A percentile compares a stretch with the other conserved stretches of the same genome.
phyloP scores from a whole-genome alignment of 352 stramenopile species.

The Phytophthora foliorum region DNA sequence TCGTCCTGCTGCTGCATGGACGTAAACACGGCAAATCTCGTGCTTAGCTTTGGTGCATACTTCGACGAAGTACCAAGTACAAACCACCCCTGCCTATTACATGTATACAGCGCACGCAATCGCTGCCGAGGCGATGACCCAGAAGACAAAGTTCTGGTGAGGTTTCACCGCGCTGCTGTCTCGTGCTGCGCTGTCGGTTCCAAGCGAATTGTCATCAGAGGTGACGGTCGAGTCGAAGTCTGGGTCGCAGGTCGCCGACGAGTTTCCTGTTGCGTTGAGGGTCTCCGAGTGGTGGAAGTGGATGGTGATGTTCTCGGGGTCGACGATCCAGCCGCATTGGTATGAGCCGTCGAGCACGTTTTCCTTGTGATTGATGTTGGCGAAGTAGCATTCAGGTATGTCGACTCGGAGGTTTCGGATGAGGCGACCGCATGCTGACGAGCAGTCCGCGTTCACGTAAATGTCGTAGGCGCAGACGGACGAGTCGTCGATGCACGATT shows the following conservation, averaged over 20 bases:
- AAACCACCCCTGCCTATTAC: no score
- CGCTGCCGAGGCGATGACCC: not conserved
- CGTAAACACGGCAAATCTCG: constrained; percentile 31
- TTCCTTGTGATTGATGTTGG: constrained; percentile 12
- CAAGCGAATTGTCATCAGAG: constrained; percentile 4
- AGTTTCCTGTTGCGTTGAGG: constrained; percentile 14
- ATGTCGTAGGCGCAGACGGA: constrained; percentile 25
- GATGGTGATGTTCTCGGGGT: constrained; percentile 21
- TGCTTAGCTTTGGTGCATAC: not conserved
- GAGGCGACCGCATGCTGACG: constrained; percentile 9
- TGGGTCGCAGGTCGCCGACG: constrained; percentile 4
- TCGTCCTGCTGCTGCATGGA: no score
- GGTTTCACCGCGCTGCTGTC: constrained; percentile 6
- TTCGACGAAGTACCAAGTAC: no score
- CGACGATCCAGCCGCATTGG: constrained; percentile 25
- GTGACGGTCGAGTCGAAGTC: constrained; percentile 22
- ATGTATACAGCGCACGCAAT: not conserved
- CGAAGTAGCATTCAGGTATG: constrained; percentile 21
- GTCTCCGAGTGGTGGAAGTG: constrained; percentile 19
- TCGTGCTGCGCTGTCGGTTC: not conserved
- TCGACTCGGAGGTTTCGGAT: constrained; percentile 8
- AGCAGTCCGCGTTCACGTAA: constrained; percentile 18
- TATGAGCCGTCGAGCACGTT: not conserved
- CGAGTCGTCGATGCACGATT: constrained; percentile 18
- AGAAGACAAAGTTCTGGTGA: not conserved